Conservation (phyloP, 768 basidiomycete species). For the Rhizopogon vulgaris region DNA sequence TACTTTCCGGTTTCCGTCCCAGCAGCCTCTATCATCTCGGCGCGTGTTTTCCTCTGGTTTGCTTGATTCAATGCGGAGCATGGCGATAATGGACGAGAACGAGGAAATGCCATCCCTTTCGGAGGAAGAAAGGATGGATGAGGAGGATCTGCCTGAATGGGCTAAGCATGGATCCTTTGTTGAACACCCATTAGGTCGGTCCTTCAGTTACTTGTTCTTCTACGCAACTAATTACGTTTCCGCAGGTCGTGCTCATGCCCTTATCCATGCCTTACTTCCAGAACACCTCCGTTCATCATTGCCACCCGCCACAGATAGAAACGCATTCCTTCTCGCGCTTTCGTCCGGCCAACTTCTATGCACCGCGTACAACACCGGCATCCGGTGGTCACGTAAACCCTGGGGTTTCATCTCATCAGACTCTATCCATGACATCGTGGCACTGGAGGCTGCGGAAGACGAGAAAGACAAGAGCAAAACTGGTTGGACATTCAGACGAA, state of each 20-base stretch:
- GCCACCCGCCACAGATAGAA: slow-evolving; percentile 24
- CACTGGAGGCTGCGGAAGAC: slow-evolving; percentile 48
- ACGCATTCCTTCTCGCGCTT: slow-evolving; percentile 45
- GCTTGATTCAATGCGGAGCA: slow-evolving; percentile 44
- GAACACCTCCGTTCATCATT: slow-evolving; percentile 39
- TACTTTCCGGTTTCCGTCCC: slow-evolving; percentile 15
- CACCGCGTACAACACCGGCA: slow-evolving; percentile 71
- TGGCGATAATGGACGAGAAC: slow-evolving; percentile 52
- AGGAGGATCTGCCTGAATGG: slow-evolving; percentile 75
- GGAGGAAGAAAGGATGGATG: slow-evolving; percentile 44
- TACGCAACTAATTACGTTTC: slow-evolving; percentile 1
- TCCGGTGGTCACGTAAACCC: slow-evolving; percentile 73
- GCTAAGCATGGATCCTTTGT: slow-evolving; percentile 54
- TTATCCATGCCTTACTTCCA: slow-evolving; percentile 59
- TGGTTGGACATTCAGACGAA: slow-evolving; percentile 81
- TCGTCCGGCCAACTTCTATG: slow-evolving; percentile 81
- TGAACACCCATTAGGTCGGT: slow-evolving; percentile 55
- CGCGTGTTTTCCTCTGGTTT: slow-evolving; percentile 59
- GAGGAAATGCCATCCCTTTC: slow-evolving; percentile 44
- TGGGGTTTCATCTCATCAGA: slow-evolving; percentile 84
- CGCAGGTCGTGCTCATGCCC: slow-evolving; percentile 58
- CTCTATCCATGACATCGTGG: slow-evolving; percentile 73
- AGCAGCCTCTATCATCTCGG: slow-evolving; percentile 24
- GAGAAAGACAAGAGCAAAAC: slow-evolving; percentile 41
- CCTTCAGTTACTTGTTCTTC: slow-evolving; percentile 2